Conservation (phyloP, 495 filamentous ascomycete genomes). For the Neurospora pannonica region DNA sequence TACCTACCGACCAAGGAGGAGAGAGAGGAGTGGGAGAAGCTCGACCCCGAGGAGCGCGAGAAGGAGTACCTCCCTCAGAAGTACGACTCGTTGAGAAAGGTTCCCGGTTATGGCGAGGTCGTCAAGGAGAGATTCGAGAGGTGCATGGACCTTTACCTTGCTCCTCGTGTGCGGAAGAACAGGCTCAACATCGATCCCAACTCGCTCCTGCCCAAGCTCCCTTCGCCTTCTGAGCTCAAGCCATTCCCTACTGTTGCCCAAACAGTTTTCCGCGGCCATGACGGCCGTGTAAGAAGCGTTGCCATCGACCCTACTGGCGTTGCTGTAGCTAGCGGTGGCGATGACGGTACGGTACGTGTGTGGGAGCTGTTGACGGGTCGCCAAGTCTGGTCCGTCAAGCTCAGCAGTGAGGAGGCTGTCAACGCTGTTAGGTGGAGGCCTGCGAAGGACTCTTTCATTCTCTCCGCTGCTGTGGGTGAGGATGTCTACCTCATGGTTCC, state of each 20-base stretch:
- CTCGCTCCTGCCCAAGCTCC: conserved; percentile 85
- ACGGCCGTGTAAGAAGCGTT: conserved; percentile 77
- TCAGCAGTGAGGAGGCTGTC: conserved; percentile 74
- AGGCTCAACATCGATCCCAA: conserved; percentile 95
- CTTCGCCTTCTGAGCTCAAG: conserved; percentile 83
- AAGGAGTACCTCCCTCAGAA: conserved; percentile 79
- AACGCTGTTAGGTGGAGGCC: conserved; percentile 88
- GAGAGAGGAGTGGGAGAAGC: conserved; percentile 77
- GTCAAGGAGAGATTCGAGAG: conserved; percentile 94
- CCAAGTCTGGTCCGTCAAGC: conserved; percentile 73
- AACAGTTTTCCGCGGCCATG: conserved; percentile 77
- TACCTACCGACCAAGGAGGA: conserved; percentile 83
- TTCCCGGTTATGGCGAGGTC: conserved; percentile 84
- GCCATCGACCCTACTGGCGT: conserved; percentile 40
- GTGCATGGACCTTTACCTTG: conserved; percentile 90
- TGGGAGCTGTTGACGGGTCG: conserved; percentile 86
- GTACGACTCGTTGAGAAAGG: conserved; percentile 74
- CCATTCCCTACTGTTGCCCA: conserved; percentile 87
- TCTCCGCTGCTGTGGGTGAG: conserved; percentile 77
- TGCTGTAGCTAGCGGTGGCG: conserved; percentile 69
- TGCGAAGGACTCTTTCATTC: conserved; percentile 64
- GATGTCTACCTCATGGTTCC: conserved; percentile 77
- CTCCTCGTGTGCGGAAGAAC: conserved; percentile 82
- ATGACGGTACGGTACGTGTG: conserved; percentile 84
- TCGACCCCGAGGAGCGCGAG: conserved; percentile 83